These are phyloP conservation scores for Rhizoclosmatium sp. DNA, from an alignment of 192 early-diverging fungal species.

Conservation along the genomic window DNA sequence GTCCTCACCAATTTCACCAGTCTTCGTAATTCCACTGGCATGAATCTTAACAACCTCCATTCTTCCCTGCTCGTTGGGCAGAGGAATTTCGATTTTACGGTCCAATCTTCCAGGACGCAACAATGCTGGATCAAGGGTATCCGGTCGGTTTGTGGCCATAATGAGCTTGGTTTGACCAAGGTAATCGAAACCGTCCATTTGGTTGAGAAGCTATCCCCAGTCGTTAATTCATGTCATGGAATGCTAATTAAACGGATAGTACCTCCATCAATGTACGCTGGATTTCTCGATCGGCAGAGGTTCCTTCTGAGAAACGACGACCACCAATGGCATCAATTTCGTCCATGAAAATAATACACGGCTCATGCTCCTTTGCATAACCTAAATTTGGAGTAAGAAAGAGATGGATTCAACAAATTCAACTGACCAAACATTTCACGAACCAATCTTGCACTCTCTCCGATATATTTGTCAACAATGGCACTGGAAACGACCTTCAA, in stretches of 20 bases:
- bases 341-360: slow-evolving; percentile 99
- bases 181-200: slow-evolving; percentile 99
- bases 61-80: slow-evolving; percentile 98
- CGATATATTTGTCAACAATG: slow-evolving; percentile 99
- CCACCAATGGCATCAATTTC: slow-evolving; percentile 99
- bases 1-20: slow-evolving; percentile 87
- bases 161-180: slow-evolving; percentile 98
- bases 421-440: slow-evolving; percentile 96
- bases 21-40: slow-evolving; percentile 90
- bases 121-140: slow-evolving; percentile 98
- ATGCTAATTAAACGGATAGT: background rate
- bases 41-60: slow-evolving; percentile 99
- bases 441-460: slow-evolving; percentile 95
- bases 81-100: slow-evolving; percentile 98
- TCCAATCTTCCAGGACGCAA: slow-evolving; percentile 95
- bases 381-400: slow-evolving; percentile 43
- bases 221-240: no score
- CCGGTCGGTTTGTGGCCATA: slow-evolving; percentile 99
- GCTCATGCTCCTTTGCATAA: slow-evolving; percentile 98
- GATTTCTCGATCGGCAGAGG: slow-evolving; percentile 99
- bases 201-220: slow-evolving; percentile 79
- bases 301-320: slow-evolving; percentile 97
- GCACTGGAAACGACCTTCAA: slow-evolving; percentile 98
- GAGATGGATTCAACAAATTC: background rate
- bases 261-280: slow-evolving; percentile 98